Conservation (phyloP, 345 rosid genomes). For the Eucalyptus albens region DNA sequence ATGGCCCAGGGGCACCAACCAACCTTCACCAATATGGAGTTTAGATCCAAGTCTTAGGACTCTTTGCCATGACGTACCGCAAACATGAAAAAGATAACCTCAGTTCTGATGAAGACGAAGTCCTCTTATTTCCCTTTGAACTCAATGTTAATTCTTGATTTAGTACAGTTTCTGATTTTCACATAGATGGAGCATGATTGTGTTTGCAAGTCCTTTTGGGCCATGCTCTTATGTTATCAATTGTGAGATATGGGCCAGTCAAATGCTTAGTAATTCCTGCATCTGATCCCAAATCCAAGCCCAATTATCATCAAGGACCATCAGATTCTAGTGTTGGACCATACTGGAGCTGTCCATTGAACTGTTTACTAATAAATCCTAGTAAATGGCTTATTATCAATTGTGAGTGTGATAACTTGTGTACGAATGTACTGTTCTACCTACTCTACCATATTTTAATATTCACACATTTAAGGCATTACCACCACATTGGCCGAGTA, state of each 20-base stretch:
- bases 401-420: not conserved
- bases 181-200: not conserved
- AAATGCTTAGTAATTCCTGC: not conserved
- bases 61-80: not conserved
- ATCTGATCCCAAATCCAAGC: not conserved
- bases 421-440: not conserved
- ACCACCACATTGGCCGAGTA: not conserved
- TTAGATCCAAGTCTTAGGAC: not conserved
- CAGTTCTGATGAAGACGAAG: not conserved
- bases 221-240: not conserved
- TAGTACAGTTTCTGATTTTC: not conserved
- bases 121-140: not conserved
- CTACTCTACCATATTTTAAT: not conserved
- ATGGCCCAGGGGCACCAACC: not conserved
- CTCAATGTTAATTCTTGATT: not conserved
- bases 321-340: not conserved
- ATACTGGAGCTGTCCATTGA: not conserved
- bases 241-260: not conserved
- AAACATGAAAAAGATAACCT: not conserved
- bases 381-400: not conserved
- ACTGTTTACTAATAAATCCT: not conserved
- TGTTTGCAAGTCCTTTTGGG: not conserved
- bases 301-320: not conserved
- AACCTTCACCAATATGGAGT: not conserved
- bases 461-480: not conserved